Evolutionary conservation across 2,329 filamentous ascomycete genomes (phyloP), one percentile per base, ranked within the genome.

Genomic region (Fusarium xyrophilum): DNA sequence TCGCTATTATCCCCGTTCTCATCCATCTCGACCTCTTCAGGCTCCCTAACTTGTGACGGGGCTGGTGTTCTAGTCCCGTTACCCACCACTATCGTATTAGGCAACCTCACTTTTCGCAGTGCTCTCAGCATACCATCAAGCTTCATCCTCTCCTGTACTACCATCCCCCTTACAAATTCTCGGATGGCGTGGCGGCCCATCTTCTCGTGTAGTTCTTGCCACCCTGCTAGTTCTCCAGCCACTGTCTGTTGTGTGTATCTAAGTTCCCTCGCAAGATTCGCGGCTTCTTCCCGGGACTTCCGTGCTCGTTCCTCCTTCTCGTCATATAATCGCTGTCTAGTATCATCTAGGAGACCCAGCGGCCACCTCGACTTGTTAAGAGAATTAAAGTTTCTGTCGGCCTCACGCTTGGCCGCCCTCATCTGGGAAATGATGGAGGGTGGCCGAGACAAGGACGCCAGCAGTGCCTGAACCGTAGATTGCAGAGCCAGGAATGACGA

Each of bases 181-280:
- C 85, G 88, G 65, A 97, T 86, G 30, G 93, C 92, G 61, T 86
- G 86, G 64, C 89, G 83, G 3, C 92, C 93, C 80, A 92, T 88
- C 73, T 87, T 88, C 70, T 93, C 92, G 74, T 97, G 89, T 81
- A 93, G 88, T 40, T 96, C 93, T 75, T 97, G 94, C 93, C 96
- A 99, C 19, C 92, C 93, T 1, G 96, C 96, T 58, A 99, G 79
- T 80, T 99, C 96, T 3, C 89, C 86, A 10, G 96, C 95, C 27
- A 98, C 95, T 17, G 95, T 93, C 78, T 96, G 93, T 80, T 97
- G 95, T 48, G 94, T 97, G 78, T 96, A 97, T 51, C 93, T 84
- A 57, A 99, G 82, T 79, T 99, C 96, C 53, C 88, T 88, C 0
- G 91, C 90, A n/a, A 97, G 79, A 43, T 88, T 86, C 23, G 90